Evolutionary conservation across 371 early-diverging fungal species (phyloP).

Genomic region (Mortierella sp.): DNA sequence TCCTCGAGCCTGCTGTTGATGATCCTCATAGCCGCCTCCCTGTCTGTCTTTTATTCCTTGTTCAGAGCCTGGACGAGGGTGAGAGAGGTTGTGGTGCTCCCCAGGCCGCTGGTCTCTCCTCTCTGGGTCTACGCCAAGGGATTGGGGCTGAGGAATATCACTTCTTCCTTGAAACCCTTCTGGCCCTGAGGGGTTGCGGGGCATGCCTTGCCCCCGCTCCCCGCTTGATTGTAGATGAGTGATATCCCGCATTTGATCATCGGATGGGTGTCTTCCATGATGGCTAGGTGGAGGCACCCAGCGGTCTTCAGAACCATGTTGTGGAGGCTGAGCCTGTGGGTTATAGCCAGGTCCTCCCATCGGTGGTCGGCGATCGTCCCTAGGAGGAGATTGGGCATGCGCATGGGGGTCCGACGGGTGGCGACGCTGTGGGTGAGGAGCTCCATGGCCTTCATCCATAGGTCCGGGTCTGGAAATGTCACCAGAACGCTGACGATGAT

Average conservation of each 20-base stretch:
- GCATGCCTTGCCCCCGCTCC: constrained; percentile 13
- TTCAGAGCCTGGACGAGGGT: constrained; percentile 18
- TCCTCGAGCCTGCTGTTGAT: constrained; percentile 11
- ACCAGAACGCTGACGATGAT: constrained; percentile 51
- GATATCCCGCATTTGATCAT: constrained; percentile 27
- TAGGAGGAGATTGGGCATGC: constrained; percentile 38
- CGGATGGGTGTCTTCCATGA: constrained; percentile 44
- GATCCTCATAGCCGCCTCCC: constrained; percentile 2
- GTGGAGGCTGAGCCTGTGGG: constrained; percentile 11
- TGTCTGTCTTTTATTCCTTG: constrained; percentile 16
- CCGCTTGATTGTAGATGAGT: constrained; percentile 12
- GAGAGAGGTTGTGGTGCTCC: constrained; percentile 11
- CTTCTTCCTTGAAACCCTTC: constrained; percentile 13
- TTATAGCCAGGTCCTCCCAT: constrained; percentile 4
- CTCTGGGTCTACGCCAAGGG: constrained; percentile 5
- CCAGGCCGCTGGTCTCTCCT: constrained; percentile 20
- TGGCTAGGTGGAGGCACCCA: constrained; percentile 15
- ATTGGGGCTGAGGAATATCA: not conserved
- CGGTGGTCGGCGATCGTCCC: constrained; percentile 40
- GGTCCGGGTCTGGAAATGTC: constrained; percentile 23
- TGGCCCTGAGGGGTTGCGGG: constrained; percentile 10
- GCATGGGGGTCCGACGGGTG: constrained; percentile 41
- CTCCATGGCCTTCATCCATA: constrained; percentile 34
- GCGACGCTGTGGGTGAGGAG: constrained; percentile 17
- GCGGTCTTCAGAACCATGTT: constrained; percentile 25